Conservation (phyloP, 306 rosid species). For the Dryas alaskensis region DNA sequence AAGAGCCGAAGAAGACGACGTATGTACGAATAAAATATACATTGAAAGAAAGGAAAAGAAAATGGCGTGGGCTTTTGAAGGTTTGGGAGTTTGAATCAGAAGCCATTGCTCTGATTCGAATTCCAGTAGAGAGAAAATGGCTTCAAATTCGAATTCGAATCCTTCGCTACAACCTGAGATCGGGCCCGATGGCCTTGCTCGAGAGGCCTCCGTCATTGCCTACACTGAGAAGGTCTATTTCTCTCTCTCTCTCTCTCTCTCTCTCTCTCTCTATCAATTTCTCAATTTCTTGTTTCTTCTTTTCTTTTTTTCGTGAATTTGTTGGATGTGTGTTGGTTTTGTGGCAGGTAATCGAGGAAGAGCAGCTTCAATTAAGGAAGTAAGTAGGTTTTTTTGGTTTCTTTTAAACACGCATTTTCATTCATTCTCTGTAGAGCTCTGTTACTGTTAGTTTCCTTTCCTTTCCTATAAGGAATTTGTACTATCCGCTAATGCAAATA, state of each 20-base stretch:
- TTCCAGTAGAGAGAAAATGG: constrained; percentile 37
- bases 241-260: background rate
- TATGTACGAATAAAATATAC: background rate
- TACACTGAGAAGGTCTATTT: constrained; percentile 65
- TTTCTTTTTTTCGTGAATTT: background rate
- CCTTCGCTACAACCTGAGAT: constrained; percentile 67
- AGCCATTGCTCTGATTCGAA: constrained; percentile 19
- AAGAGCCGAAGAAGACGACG: constrained; percentile 8
- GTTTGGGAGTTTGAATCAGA: constrained; percentile 17
- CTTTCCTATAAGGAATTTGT: background rate
- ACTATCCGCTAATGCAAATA: background rate
- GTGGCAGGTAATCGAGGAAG: constrained; percentile 76
- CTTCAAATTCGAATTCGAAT: constrained; percentile 38
- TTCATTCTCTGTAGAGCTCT: constrained; percentile 8
- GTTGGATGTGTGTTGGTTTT: constrained; percentile 8
- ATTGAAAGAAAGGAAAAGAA: background rate
- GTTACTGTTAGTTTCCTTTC: background rate
- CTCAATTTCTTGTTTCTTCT: background rate
- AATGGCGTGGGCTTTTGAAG: background rate
- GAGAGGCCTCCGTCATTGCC: constrained; percentile 69
- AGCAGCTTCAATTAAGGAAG: constrained; percentile 76
- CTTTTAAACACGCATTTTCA: background rate
- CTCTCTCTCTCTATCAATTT: background rate
- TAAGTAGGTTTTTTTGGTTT: constrained; percentile 23
- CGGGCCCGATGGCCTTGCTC: constrained; percentile 87